These are phyloP conservation scores for Nymphaea thermarum DNA, from an alignment of 164 flowering plant genomes.

Conservation along the genomic window DNA sequence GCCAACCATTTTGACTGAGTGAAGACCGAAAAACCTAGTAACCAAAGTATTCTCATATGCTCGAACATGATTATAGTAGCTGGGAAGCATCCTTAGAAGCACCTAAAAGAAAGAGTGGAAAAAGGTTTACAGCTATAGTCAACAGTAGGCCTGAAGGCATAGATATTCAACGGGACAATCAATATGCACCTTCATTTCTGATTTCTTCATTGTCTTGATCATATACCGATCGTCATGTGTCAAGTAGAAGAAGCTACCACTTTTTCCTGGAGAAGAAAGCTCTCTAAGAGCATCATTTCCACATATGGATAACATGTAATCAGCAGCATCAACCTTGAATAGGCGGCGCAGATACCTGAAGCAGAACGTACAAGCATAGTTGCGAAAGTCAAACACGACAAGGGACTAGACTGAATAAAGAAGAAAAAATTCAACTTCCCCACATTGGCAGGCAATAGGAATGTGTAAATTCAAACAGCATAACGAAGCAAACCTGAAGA, in stretches of 20 bases:
- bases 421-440: neutral
- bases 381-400: neutral
- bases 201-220: constrained; percentile 82
- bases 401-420: neutral
- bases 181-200: constrained; percentile 44
- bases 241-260: constrained; percentile 89
- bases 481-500: constrained; percentile 46
- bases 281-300: constrained; percentile 93
- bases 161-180: constrained; percentile 10
- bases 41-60: constrained; percentile 77
- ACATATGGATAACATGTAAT: constrained; percentile 92
- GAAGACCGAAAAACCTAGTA: constrained; percentile 79
- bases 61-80: constrained; percentile 77
- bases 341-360: constrained; percentile 79
- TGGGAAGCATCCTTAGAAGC: constrained; percentile 75
- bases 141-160: constrained; percentile 7
- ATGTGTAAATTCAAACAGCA: neutral
- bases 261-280: constrained; percentile 95
- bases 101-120: constrained; percentile 30
- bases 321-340: constrained; percentile 89
- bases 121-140: neutral
- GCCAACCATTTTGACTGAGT: constrained; percentile 79
- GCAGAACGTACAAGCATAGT: neutral
- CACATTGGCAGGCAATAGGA: neutral
- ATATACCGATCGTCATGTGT: constrained; percentile 78